Evolutionary conservation across 768 basidiomycete species (phyloP).

Genomic region (Amanita pseudoporphyria): DNA sequence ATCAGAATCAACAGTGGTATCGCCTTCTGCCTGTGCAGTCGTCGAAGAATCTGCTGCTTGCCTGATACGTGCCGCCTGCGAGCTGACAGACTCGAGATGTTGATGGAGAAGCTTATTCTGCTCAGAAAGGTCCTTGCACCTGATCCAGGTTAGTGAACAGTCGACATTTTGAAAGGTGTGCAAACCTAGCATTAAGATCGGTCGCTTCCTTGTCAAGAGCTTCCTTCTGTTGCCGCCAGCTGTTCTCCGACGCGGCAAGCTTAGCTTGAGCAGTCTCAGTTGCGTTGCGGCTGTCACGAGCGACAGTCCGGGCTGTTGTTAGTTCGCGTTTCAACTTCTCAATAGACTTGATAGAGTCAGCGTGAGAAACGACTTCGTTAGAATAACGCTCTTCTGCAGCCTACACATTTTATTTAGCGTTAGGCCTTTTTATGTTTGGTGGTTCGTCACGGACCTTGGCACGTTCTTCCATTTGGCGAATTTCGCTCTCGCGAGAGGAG

Average conservation of each 20-base stretch:
- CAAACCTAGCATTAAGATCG: constrained; percentile 63
- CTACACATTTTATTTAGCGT: constrained; percentile 17
- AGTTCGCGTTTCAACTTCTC: constrained; percentile 59
- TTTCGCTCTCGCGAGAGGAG: constrained; percentile 49
- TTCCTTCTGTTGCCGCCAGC: constrained; percentile 75
- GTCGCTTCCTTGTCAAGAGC: constrained; percentile 69
- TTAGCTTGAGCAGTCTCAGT: constrained; percentile 73
- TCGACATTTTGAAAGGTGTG: neutral
- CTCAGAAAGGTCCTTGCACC: constrained; percentile 61
- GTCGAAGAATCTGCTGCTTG: constrained; percentile 51
- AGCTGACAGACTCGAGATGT: constrained; percentile 77
- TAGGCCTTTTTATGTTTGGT: neutral
- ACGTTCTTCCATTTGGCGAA: constrained; percentile 59
- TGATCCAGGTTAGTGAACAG: constrained; percentile 16
- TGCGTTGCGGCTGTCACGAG: constrained; percentile 48
- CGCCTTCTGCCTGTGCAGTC: constrained; percentile 31
- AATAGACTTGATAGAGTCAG: constrained; percentile 71
- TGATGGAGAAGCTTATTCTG: constrained; percentile 75
- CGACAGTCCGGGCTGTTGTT: constrained; percentile 34
- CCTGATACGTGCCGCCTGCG: constrained; percentile 74
- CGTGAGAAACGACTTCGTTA: constrained; percentile 76
- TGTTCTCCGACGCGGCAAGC: constrained; percentile 57
- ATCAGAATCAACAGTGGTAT: constrained; percentile 42
- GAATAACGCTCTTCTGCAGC: constrained; percentile 77
- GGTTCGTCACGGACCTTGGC: constrained; percentile 38